These are phyloP conservation scores for Pholiota molesta DNA, from an alignment of 768 basidiomycete species.

Conservation along the genomic window DNA sequence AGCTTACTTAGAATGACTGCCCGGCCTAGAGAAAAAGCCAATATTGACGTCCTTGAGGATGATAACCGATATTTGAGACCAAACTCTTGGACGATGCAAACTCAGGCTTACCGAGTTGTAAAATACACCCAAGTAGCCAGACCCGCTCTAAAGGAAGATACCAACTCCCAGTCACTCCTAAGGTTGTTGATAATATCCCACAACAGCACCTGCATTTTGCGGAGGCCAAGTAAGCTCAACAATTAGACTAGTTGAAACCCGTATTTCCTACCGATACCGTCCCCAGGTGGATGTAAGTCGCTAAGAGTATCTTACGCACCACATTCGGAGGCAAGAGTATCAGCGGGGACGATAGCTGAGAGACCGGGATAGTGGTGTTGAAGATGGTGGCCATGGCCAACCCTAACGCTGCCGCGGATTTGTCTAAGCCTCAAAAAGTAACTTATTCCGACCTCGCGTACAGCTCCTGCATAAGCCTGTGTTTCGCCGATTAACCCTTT, in stretches of 20 bases:
- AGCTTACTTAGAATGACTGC: conserved; percentile 12
- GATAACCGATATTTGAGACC: no score
- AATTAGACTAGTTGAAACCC: not conserved
- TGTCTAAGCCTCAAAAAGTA: not conserved
- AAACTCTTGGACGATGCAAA: no score
- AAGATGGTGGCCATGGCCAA: conserved; percentile 8
- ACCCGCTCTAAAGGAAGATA: not conserved
- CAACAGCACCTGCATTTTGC: conserved; percentile 11
- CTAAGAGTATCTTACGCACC: not conserved
- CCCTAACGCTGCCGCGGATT: conserved; percentile 4
- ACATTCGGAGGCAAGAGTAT: conserved; percentile 3
- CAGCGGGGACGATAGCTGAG: conserved; percentile 9
- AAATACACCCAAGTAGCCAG: conserved; percentile 12
- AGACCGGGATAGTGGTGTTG: conserved; percentile 14
- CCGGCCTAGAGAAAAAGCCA: conserved; percentile 14
- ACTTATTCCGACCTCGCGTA: no score
- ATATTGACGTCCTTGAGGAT: conserved; percentile 3
- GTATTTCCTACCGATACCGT: conserved; percentile 6
- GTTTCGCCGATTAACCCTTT: not conserved
- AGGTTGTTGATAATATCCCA: conserved; percentile 18
- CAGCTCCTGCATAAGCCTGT: not conserved
- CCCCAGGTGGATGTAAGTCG: conserved; percentile 14
- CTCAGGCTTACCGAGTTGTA: conserved; percentile 7
- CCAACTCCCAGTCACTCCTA: conserved; percentile 6
- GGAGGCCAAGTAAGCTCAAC: not conserved